Percentiles rank a stretch among this genome's conserved stretches.
These are phyloP conservation scores for Taiozyma sp. DNA, from an alignment of 1,139 yeast genomes.

Conservation along the genomic window DNA sequence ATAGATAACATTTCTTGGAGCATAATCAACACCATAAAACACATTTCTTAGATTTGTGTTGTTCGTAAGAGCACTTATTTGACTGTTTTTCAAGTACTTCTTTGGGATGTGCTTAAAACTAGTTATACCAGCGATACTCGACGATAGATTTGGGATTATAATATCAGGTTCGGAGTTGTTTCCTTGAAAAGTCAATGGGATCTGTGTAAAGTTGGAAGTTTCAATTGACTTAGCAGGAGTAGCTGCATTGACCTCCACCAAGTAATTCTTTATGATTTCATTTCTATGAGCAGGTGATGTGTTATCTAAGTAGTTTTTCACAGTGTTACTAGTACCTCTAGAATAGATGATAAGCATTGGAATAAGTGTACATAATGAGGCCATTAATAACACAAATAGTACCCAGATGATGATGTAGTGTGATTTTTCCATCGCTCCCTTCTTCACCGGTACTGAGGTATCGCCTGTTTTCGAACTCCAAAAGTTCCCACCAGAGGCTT, in stretches of 20 bases:
- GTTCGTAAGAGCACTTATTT: slow-evolving; percentile 31
- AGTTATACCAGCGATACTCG: slow-evolving; percentile 19
- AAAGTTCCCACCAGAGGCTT: slow-evolving; percentile 3
- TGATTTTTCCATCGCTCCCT: not conserved
- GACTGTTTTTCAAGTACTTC: slow-evolving; percentile 28
- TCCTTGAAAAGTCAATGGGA: slow-evolving; percentile 3
- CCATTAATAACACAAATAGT: slow-evolving; percentile 16
- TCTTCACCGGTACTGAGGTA: not conserved
- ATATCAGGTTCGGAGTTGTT: not conserved
- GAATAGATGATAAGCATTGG: slow-evolving; percentile 19
- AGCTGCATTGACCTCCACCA: not conserved
- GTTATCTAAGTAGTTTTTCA: slow-evolving; percentile 16
- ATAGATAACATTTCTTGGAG: slow-evolving; percentile 43
- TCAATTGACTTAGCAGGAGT: not conserved
- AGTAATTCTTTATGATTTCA: slow-evolving; percentile 8
- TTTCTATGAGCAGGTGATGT: slow-evolving; percentile 15
- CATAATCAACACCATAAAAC: slow-evolving; percentile 56
- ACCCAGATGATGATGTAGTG: slow-evolving; percentile 18
- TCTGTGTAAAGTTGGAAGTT: not conserved
- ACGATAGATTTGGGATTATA: slow-evolving; percentile 2
- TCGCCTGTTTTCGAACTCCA: slow-evolving; percentile 3
- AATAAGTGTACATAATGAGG: slow-evolving; percentile 15
- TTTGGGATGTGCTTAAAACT: slow-evolving; percentile 27
- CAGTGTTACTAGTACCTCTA: slow-evolving; percentile 20
- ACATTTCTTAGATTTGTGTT: slow-evolving; percentile 29